phyloP scores from a whole-genome alignment of 2,329 filamentous ascomycete genomes.

The Fusarium algeriense region DNA sequence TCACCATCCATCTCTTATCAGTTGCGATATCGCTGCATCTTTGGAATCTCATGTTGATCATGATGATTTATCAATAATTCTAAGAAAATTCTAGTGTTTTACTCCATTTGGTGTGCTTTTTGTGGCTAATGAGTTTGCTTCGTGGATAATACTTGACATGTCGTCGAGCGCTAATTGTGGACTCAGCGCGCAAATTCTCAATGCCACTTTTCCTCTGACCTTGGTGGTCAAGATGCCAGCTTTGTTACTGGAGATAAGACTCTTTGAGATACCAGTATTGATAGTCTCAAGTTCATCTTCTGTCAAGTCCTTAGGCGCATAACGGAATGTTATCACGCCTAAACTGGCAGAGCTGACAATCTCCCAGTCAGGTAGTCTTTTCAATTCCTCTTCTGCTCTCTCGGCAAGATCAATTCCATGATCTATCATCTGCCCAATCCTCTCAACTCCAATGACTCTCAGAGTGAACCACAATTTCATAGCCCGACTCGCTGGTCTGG shows the following conservation, averaged over 20 bases:
- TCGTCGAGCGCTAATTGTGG: constrained; percentile 10
- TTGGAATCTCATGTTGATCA: neutral
- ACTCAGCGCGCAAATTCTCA: constrained; percentile 15
- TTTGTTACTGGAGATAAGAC: constrained; percentile 14
- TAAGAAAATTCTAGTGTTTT: neutral
- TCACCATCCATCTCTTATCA: neutral
- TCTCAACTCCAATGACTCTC: constrained; percentile 38
- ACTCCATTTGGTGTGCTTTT: neutral
- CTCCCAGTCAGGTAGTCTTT: constrained; percentile 36
- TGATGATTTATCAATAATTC: constrained; percentile 9
- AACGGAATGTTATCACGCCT: constrained; percentile 41
- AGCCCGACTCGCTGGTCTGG: constrained; percentile 34
- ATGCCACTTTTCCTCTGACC: neutral
- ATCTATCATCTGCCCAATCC: constrained; percentile 42
- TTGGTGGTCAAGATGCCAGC: constrained; percentile 16
- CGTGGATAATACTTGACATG: constrained; percentile 13
- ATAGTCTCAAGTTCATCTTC: constrained; percentile 3
- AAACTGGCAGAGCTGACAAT: constrained; percentile 42
- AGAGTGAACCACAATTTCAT: constrained; percentile 48
- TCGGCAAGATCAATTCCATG: constrained; percentile 42
- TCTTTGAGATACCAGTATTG: constrained; percentile 9
- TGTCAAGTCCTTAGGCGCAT: neutral
- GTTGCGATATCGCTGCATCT: constrained; percentile 1
- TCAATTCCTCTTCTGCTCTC: constrained; percentile 35
- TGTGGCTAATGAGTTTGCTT: constrained; percentile 5